Conservation (phyloP, 495 filamentous ascomycete species). For the Penicillium fimorum region DNA sequence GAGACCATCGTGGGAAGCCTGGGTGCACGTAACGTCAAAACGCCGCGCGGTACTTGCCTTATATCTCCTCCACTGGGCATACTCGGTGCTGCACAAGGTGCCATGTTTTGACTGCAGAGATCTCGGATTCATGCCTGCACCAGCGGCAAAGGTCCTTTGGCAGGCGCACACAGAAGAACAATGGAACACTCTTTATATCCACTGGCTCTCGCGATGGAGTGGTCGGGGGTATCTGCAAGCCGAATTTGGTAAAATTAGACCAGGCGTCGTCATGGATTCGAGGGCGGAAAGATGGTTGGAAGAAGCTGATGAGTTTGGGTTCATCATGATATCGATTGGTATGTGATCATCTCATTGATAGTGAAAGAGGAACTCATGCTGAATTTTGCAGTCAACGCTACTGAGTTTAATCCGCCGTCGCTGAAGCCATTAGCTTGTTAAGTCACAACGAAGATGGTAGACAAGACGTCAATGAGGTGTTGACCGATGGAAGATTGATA, state of each 20-base stretch:
- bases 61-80: conserved; percentile 43
- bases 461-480: too few relatives aligned
- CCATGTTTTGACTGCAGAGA: conserved; percentile 37
- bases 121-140: conserved; percentile 36
- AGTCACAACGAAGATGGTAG: too few relatives aligned
- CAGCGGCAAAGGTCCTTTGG: conserved; percentile 43
- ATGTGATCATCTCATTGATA: background rate
- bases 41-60: conserved; percentile 29
- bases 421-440: too few relatives aligned
- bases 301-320: conserved; percentile 41
- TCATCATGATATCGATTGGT: conserved; percentile 38
- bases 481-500: too few relatives aligned
- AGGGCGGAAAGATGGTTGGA: conserved; percentile 36
- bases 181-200: conserved; percentile 35
- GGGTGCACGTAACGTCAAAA: conserved; percentile 33
- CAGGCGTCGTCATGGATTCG: conserved; percentile 19
- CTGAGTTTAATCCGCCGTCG: conserved; percentile 4
- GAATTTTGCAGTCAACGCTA: conserved; percentile 11
- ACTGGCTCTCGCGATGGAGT: conserved; percentile 39
- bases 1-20: conserved; percentile 34
- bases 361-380: background rate
- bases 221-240: conserved; percentile 33
- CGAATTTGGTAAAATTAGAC: conserved; percentile 34
- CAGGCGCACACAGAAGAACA: conserved; percentile 33
- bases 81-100: conserved; percentile 32